These are phyloP conservation scores for Neonectria magnoliae DNA, from an alignment of 2,329 filamentous ascomycete genomes.

Conservation along the genomic window DNA sequence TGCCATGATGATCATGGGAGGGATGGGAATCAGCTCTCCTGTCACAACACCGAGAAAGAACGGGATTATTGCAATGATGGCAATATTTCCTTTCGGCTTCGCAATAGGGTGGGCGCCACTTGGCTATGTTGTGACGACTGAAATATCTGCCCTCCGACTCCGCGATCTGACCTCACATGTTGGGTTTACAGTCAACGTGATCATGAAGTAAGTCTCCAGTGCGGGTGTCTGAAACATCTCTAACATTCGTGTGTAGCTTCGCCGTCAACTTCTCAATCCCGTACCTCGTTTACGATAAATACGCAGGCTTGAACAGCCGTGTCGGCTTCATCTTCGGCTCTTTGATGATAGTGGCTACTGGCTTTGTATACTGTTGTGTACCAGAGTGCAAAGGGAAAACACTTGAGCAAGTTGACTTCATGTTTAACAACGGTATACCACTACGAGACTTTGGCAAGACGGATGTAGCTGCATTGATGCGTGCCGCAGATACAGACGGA, in stretches of 20 bases:
- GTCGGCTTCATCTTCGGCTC: conserved; percentile 37
- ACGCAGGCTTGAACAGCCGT: conserved; percentile 31
- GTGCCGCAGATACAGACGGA: not conserved
- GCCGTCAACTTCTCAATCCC: conserved; percentile 35
- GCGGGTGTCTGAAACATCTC: not conserved
- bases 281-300: conserved; percentile 33
- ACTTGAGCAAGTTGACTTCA: conserved; percentile 30
- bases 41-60: conserved; percentile 8
- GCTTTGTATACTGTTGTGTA: conserved; percentile 32
- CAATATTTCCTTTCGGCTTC: conserved; percentile 20
- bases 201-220: conserved; percentile 26
- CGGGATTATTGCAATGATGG: conserved; percentile 18
- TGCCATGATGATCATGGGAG: conserved; percentile 22
- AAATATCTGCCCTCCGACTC: conserved; percentile 20
- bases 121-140: conserved; percentile 12
- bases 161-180: conserved; percentile 25
- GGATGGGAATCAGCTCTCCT: conserved; percentile 1
- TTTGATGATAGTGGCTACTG: not conserved
- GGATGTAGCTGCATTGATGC: conserved; percentile 28
- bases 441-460: conserved; percentile 31
- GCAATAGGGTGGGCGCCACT: conserved; percentile 16
- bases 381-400: conserved; percentile 36
- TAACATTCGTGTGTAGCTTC: conserved; percentile 12
- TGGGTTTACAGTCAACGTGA: conserved; percentile 29
- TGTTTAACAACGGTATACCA: conserved; percentile 31